Evolutionary conservation across 208 protist species (phyloP).

Genomic region (Crithidia fasciculata): DNA sequence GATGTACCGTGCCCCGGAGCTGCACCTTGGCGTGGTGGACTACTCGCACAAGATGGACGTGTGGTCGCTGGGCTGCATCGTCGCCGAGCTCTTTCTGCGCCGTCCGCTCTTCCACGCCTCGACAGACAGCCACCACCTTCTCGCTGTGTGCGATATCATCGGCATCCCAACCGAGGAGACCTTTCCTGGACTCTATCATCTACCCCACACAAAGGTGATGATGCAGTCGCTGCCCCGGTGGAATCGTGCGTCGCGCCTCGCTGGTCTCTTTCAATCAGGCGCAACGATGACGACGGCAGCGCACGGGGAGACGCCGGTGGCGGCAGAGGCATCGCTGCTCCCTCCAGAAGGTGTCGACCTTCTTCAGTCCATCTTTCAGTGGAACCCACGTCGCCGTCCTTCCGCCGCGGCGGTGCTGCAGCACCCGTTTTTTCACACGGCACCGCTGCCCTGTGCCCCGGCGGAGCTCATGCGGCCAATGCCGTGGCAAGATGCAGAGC

Average conservation of each 20-base stretch:
- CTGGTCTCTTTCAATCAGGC: slow-evolving; percentile 44
- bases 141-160: slow-evolving; percentile 89
- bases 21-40: slow-evolving; percentile 86
- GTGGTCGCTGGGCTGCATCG: slow-evolving; percentile 97
- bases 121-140: slow-evolving; percentile 87
- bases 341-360: slow-evolving; percentile 72
- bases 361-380: slow-evolving; percentile 71
- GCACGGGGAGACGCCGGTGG: slow-evolving; percentile 21
- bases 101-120: slow-evolving; percentile 95
- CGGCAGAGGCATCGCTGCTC: slow-evolving; percentile 27
- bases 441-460: slow-evolving; percentile 67
- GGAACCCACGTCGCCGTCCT: slow-evolving; percentile 75
- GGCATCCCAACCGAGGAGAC: slow-evolving; percentile 93
- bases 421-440: slow-evolving; percentile 85
- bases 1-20: slow-evolving; percentile 96
- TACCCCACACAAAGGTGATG: slow-evolving; percentile 47
- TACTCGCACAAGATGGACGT: slow-evolving; percentile 95
- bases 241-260: slow-evolving; percentile 60
- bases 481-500: slow-evolving; percentile 37
- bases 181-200: slow-evolving; percentile 80
- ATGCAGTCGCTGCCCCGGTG: slow-evolving; percentile 64
- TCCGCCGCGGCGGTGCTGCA: slow-evolving; percentile 73
- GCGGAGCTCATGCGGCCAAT: slow-evolving; percentile 70
- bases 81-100: slow-evolving; percentile 98
- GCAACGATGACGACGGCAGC: slow-evolving; percentile 20